Evolutionary conservation across 2,329 filamentous ascomycete genomes (phyloP).

Genomic region (Aureobasidium mangrovei): DNA sequence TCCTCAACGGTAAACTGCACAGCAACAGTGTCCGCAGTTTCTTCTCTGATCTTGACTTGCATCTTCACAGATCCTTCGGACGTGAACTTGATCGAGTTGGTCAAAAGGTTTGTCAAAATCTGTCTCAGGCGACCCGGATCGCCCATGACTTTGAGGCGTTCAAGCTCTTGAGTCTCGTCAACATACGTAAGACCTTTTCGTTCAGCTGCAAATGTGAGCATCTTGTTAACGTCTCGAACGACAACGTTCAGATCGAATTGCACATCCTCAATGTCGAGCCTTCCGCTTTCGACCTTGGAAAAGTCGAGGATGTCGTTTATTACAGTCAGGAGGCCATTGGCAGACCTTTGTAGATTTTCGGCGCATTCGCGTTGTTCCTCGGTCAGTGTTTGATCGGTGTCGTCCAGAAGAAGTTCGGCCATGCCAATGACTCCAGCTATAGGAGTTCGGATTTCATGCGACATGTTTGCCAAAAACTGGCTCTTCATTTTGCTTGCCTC

Average conservation of each 20-base stretch:
- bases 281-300: constrained; percentile 73
- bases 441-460: constrained; percentile 40
- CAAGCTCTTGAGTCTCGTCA: constrained; percentile 54
- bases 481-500: constrained; percentile 74
- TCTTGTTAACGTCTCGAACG: constrained; percentile 71
- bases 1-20: constrained; percentile 68
- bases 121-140: constrained; percentile 78
- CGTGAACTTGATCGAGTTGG: constrained; percentile 70
- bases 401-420: constrained; percentile 65
- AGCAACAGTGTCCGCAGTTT: constrained; percentile 55
- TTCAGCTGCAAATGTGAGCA: constrained; percentile 77
- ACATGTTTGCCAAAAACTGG: constrained; percentile 62
- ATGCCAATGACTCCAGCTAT: constrained; percentile 76
- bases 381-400: constrained; percentile 43
- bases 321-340: constrained; percentile 72
- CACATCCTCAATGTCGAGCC: constrained; percentile 69
- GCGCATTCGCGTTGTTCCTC: constrained; percentile 66
- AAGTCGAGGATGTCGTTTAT: constrained; percentile 91
- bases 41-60: constrained; percentile 53
- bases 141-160: constrained; percentile 67
- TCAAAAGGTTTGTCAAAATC: constrained; percentile 71
- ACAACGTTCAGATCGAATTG: constrained; percentile 68
- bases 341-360: constrained; percentile 70
- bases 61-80: constrained; percentile 60
- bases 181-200: constrained; percentile 68